These are phyloP conservation scores for Fusarium fujikuroi DNA, from an alignment of 2,329 filamentous ascomycete species.

Conservation along the genomic window DNA sequence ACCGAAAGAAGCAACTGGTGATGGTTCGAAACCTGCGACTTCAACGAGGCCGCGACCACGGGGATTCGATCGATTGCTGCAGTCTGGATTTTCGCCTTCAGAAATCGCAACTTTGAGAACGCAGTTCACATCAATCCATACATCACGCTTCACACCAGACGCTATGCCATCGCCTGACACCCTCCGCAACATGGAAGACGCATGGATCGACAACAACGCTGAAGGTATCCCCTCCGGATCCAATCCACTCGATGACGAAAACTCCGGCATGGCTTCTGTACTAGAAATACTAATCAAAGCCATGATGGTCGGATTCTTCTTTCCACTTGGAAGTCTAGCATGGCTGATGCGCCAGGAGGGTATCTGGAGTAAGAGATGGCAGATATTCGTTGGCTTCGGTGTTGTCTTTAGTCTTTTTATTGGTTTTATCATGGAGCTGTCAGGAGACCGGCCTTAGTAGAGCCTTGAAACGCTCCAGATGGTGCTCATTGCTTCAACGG, in stretches of 20 bases:
- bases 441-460: conserved; percentile 47
- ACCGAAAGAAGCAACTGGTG: conserved; percentile 61
- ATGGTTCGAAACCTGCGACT: conserved; percentile 43
- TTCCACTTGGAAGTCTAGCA: conserved; percentile 85
- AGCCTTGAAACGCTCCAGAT: background rate
- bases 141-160: conserved; percentile 84
- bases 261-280: conserved; percentile 62
- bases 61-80: conserved; percentile 88
- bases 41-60: conserved; percentile 57
- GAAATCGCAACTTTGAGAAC: conserved; percentile 88
- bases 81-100: conserved; percentile 81
- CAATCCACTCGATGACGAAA: conserved; percentile 57
- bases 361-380: conserved; percentile 84
- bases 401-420: conserved; percentile 82
- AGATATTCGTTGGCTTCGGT: conserved; percentile 87
- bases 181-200: conserved; percentile 83
- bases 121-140: conserved; percentile 89
- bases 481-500: background rate
- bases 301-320: conserved; percentile 93
- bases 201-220: conserved; percentile 83
- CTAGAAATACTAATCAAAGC: conserved; percentile 90
- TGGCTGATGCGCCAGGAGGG: conserved; percentile 90
- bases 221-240: conserved; percentile 53
- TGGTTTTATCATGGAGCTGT: conserved; percentile 70
- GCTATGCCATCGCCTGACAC: conserved; percentile 84